Evolutionary conservation across 1,139 yeast genomes (phyloP), one percentile per base, ranked within the genome.

Genomic region (Zygoascus hellenicus): DNA sequence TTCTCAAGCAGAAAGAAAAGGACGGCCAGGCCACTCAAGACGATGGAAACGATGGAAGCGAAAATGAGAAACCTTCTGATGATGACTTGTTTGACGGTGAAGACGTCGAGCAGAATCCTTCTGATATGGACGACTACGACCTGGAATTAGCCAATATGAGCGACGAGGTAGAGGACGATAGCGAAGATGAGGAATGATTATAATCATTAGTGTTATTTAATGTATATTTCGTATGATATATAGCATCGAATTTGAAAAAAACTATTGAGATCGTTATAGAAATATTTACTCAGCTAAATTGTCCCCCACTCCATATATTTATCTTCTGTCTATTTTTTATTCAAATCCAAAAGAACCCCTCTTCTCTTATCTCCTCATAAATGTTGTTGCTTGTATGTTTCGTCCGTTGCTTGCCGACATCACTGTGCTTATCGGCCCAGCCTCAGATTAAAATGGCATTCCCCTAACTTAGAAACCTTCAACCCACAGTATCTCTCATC

Each of bases 1-100:
- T 77, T 61, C 83, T 78, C 46, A 77, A 62, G 48, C 64, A 62
- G 9, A 49, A 50, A 58, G 51, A 15, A 61, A 32, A 17, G 22
- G 39, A 57, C 16, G 62, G 58, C 51, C 62, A 15, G 9, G 22
- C 10, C 9, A 22, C 22, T 34, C 13, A 11, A 11, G 38, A 14
- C 2, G 11, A n/a, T 3, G 38, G 22, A 13, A 14, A 14, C n/a
- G n/a, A n/a, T 34, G 38, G n/a, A 9, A 19, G 11, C 13, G 39
- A 11, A 28, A 19, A 36, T 36, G 62, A 59, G 13, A 63, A 58
- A 16, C 67, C 61, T 33, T 63, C 62, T 29, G 74, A 66, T 34
- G 66, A 67, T 17, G 74, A 73, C 14, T 72, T 65, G 49, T 75
- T 67, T 30, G 58, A 50, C 32, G 57, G 53, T 22, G 61, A 53